Evolutionary conservation across 345 rosid species (phyloP).

Genomic region (Pistacia atlantica): DNA sequence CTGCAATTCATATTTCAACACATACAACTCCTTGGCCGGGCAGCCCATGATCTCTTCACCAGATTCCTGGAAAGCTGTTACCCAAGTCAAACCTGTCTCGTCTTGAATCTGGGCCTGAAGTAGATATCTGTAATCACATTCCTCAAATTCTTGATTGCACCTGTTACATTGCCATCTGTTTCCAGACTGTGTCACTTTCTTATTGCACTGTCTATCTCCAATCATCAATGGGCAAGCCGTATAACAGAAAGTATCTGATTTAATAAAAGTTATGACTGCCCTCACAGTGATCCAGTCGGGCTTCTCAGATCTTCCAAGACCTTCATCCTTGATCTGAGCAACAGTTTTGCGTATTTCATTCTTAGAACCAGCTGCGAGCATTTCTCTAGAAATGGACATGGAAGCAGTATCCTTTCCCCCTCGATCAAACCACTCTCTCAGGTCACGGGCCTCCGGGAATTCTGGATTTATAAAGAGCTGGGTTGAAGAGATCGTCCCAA

Average conservation of each 20-base stretch:
- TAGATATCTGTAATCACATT: conserved; percentile 86
- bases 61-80: conserved; percentile 85
- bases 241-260: conserved; percentile 79
- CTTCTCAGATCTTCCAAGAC: conserved; percentile 85
- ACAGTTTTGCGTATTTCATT: conserved; percentile 69
- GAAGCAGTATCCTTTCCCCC: conserved; percentile 64
- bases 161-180: conserved; percentile 81
- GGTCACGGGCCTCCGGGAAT: conserved; percentile 64
- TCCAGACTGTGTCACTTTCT: conserved; percentile 67
- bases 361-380: conserved; percentile 51
- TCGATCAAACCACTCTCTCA: conserved; percentile 76
- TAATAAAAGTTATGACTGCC: conserved; percentile 69
- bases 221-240: conserved; percentile 89
- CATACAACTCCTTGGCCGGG: conserved; percentile 68
- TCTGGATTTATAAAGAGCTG: conserved; percentile 88
- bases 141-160: conserved; percentile 85
- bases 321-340: conserved; percentile 84
- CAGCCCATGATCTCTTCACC: conserved; percentile 83
- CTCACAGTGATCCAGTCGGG: conserved; percentile 87
- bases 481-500: conserved; percentile 76
- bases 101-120: conserved; percentile 93
- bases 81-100: conserved; percentile 80
- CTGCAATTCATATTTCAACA: conserved; percentile 58
- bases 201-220: conserved; percentile 84
- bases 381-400: conserved; percentile 74